Evolutionary conservation across 139 green algal genomes (phyloP), one percentile per base, ranked within the genome.

Genomic region (Coccomyxa sp.): DNA sequence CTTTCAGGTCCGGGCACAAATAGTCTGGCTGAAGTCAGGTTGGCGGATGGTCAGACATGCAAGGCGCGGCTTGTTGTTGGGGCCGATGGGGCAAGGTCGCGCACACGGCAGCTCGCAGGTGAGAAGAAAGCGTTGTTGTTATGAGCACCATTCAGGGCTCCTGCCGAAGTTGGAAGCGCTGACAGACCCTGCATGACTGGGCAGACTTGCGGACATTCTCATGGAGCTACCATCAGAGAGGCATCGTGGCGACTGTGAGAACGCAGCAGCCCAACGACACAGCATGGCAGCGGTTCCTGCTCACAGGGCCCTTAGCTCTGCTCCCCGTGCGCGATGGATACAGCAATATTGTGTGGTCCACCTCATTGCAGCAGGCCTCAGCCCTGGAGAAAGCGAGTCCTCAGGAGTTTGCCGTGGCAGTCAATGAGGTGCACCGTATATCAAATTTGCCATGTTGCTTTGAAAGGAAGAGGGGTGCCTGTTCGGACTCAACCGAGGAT

Each of bases 201-300:
- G 60, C 58, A 77, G 32, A 82, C 30, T 38, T 87, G 77, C 67
- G 84, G 4, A 87, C 84, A 21, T 58, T 95, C 13, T 32, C 82
- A 23, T 89, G 84, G 84, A 77, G 79, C 9, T 94, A 95, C 83
- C 67, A 88, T n/a, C 94, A 95, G 80, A 82, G 90, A 0, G 92
- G 89, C 25, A 59, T 97, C 13, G 92, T 95, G 28, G 93, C 91
- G 0, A 95, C 92, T 0, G 91, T 93, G 27, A 28, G 66, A 0
- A 89, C 86, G 32, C 30, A 77, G 16, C 25, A 15, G 17, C 82
- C 87, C 38, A 89, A 90, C 78, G 59, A 71, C 18, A 94, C 91
- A 67, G 94, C 94, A 7, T 95, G 90, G 89, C 94, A 97, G 89
- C 88, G 92, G 27, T 98, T 98, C 83, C 91, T 98, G 79, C 90